phyloP scores from a whole-genome alignment of 495 filamentous ascomycete genomes.

The Massariosphaeria phaeospora region DNA sequence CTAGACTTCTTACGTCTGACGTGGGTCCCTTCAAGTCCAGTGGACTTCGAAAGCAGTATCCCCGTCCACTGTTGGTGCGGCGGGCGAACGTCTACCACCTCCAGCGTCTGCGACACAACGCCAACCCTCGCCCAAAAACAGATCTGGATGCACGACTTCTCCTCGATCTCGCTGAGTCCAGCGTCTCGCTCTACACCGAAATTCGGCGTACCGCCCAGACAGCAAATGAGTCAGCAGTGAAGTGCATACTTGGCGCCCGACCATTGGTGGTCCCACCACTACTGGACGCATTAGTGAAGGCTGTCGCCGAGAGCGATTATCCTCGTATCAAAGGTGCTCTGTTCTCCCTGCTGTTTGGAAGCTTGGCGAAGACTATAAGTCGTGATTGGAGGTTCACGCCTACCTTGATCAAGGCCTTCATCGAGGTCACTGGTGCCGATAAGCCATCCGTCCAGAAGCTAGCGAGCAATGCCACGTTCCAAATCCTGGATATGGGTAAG shows the following conservation, averaged over 20 bases:
- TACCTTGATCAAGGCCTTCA: conserved; percentile 76
- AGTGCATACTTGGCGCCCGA: conserved; percentile 77
- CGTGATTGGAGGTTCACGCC: conserved; percentile 93
- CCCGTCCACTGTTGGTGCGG: conserved; percentile 78
- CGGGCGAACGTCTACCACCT: conserved; percentile 92
- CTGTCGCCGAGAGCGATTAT: conserved; percentile 76
- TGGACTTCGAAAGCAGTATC: conserved; percentile 87
- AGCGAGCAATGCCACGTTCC: conserved; percentile 71
- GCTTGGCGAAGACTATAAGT: conserved; percentile 77
- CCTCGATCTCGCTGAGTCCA: conserved; percentile 82
- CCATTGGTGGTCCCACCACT: conserved; percentile 84
- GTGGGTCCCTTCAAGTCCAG: conserved; percentile 89
- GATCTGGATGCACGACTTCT: conserved; percentile 78
- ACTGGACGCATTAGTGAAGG: conserved; percentile 69
- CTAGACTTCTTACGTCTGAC: conserved; percentile 75
- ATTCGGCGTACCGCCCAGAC: conserved; percentile 88
- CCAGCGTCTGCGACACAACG: conserved; percentile 88
- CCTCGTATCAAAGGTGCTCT: conserved; percentile 90
- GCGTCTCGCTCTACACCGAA: conserved; percentile 91
- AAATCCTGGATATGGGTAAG: conserved; percentile 86
- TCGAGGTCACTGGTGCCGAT: conserved; percentile 82
- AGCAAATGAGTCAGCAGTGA: conserved; percentile 90
- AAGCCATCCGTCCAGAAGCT: conserved; percentile 91
- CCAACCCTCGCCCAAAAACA: conserved; percentile 75
- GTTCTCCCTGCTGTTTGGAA: conserved; percentile 83